Evolutionary conservation across 2,329 filamentous ascomycete genomes (phyloP), one percentile per base, ranked within the genome.

Genomic region (Aspergillus texensis): DNA sequence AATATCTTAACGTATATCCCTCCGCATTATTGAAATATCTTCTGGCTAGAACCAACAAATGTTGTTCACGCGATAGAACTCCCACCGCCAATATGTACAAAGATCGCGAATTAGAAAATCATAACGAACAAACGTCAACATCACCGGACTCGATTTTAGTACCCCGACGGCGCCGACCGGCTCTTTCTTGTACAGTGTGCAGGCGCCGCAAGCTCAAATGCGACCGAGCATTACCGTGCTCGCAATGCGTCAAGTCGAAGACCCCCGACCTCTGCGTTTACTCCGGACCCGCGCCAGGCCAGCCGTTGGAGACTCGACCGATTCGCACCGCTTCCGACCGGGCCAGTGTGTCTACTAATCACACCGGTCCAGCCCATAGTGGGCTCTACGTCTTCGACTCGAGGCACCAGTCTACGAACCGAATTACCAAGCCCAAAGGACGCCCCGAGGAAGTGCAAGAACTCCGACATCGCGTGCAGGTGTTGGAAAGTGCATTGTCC

Each of bases 161-260:
- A n/a, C 82, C 86, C 36, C 81, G 74, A n/a, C 72, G 67, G 86
- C 90, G 80, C 83, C 87, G 71, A 85, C 90, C 82, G 89, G 91
- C 75, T 85, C 86, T 65, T 8, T 89, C 87, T 32, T 92, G 89
- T 74, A 83, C 90, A 39, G 87, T 90, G 75, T 92, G 90, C 73
- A 85, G 91, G 45, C 86, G 90, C 26, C 85, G 91, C 46, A 94
- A 94, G 78, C 81, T 93, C 61, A 92, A 91, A 75, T 94, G 91
- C 79, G 89, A 92, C 79, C 92, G 91, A 73, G 78, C 82, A 24
- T 85, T 90, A 57, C 90, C 91, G 64, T 94, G 91, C 74, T 83
- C 83, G 67, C 91, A 91, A 75, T 80, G 79, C 62, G 64, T 78
- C 66, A 85, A 84, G 69, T 83, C 83, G 36, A 79, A 82, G 66